phyloP scores from a whole-genome alignment of 1,139 yeast species.

The Saccharomyces hybrid region DNA sequence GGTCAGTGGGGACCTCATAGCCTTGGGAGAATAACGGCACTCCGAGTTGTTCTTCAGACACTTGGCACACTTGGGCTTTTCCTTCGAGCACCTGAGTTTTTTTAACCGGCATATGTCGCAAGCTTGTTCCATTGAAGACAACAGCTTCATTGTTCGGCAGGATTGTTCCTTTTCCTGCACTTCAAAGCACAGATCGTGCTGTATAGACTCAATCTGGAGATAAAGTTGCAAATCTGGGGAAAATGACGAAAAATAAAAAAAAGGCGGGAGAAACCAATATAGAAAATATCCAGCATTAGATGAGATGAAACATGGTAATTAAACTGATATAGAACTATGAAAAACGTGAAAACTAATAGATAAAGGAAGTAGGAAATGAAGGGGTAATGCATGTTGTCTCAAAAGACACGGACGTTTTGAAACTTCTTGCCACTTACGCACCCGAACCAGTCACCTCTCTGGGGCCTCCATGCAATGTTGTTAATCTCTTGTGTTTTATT shows the following conservation, averaged over 20 bases:
- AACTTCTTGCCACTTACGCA: constrained; percentile 72
- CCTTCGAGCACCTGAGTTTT: constrained; percentile 55
- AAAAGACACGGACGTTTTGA: constrained; percentile 47
- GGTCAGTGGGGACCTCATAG: constrained; percentile 73
- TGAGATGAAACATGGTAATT: neutral
- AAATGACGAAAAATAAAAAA: neutral
- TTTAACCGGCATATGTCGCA: constrained; percentile 46
- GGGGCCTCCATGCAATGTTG: constrained; percentile 62
- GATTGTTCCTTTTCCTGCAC: neutral
- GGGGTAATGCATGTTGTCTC: neutral
- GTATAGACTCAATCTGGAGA: neutral
- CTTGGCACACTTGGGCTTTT: constrained; percentile 67
- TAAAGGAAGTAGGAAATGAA: constrained; percentile 30
- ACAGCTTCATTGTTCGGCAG: neutral
- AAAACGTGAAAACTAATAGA: neutral
- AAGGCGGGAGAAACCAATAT: neutral
- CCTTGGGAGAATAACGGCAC: constrained; percentile 70
- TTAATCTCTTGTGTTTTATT: constrained; percentile 46
- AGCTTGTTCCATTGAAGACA: constrained; percentile 19
- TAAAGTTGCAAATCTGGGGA: neutral
- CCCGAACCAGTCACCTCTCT: constrained; percentile 71
- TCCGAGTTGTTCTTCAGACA: constrained; percentile 68
- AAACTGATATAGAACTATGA: neutral
- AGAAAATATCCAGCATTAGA: neutral
- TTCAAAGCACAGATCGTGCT: neutral